Conservation (phyloP, 1,284 basidiomycete species). For the Lentinula novae-zelandiae region DNA sequence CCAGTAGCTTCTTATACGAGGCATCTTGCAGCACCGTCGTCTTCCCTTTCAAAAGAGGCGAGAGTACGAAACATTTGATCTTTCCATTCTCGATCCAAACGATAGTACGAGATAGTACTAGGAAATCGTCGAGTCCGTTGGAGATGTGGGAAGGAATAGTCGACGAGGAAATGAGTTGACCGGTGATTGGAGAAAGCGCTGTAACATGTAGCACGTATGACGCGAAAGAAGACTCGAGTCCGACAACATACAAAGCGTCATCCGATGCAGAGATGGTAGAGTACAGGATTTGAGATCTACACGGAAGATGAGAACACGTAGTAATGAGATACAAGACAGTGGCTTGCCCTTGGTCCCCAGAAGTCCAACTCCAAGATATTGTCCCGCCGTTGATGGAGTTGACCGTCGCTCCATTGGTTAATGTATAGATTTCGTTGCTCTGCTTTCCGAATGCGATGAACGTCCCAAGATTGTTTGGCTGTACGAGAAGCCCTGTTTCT, state of each 20-base stretch:
- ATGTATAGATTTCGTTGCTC: constrained; percentile 39
- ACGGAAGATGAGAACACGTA: constrained; percentile 1
- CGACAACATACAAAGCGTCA: constrained; percentile 62
- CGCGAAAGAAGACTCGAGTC: constrained; percentile 58
- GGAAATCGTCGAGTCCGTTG: constrained; percentile 41
- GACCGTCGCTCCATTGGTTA: constrained; percentile 61
- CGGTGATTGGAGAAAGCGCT: constrained; percentile 51
- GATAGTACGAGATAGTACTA: constrained; percentile 35
- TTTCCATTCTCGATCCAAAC: constrained; percentile 69
- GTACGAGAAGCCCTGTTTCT: constrained; percentile 38
- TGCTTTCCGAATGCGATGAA: constrained; percentile 31
- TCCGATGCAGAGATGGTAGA: constrained; percentile 55
- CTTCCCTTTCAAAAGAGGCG: constrained; percentile 50
- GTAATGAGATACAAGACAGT: neutral
- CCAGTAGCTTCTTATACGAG: constrained; percentile 46
- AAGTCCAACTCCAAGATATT: constrained; percentile 62
- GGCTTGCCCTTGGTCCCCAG: constrained; percentile 56
- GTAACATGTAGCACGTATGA: constrained; percentile 68
- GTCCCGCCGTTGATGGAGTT: constrained; percentile 48
- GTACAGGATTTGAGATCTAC: constrained; percentile 63
- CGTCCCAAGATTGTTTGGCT: constrained; percentile 42
- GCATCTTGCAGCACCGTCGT: constrained; percentile 37
- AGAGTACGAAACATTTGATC: constrained; percentile 50
- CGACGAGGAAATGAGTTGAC: constrained; percentile 46
- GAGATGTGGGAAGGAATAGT: constrained; percentile 59